Evolutionary conservation across 106 monocot genomes (phyloP), one percentile per base, ranked within the genome.

Genomic region (Dendrobium huoshanense): DNA sequence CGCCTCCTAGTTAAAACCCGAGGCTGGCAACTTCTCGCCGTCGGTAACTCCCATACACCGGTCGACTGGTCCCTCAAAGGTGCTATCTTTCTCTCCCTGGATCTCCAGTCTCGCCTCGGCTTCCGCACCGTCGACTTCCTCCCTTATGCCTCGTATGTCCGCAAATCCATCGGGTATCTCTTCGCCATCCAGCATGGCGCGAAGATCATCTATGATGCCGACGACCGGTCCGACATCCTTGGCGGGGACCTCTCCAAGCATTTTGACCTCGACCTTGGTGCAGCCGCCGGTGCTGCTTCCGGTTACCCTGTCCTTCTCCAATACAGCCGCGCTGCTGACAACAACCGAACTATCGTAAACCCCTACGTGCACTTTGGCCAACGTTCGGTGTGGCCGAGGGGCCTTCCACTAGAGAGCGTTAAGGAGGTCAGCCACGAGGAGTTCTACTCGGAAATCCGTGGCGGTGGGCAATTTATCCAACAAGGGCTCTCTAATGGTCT

Each of bases 151-250:
- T 80, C 65, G 5, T 77, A 81, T 41, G 85, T 86, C 44, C 70
- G 85, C 67, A 85, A 85, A 77, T 77, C 84, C 40, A 81, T 77
- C 45, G 91, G 78, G n/a, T 84, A 91, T 51, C 88, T 91, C 67
- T 91, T 86, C 79, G 91, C 91, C 51, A 84, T 91, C 77, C 88
- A 86, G 83, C 88, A 86, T 44, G 91, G 88, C 10, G 88, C 91
- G 4, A 68, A 70, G 33, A 75, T 79, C 73, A 91, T 91, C 86
- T 91, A 77, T 59, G 91, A 91, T 58, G 88, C 86, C 17, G 91
- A 91, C 76, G 82, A 83, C 74, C 81, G 91, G 11, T 84, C 43
- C 15, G 84, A 84, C 5, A 88, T 91, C 67, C 54, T 85, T n/a
- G 86, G 70, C 55, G 83, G 55, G 13, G 86, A 91, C 49, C 81